A percentile compares a stretch with the other conserved stretches of the same genome.
These are phyloP conservation scores for Phoma sp. DNA, from an alignment of 2,329 filamentous ascomycete species.

Conservation along the genomic window DNA sequence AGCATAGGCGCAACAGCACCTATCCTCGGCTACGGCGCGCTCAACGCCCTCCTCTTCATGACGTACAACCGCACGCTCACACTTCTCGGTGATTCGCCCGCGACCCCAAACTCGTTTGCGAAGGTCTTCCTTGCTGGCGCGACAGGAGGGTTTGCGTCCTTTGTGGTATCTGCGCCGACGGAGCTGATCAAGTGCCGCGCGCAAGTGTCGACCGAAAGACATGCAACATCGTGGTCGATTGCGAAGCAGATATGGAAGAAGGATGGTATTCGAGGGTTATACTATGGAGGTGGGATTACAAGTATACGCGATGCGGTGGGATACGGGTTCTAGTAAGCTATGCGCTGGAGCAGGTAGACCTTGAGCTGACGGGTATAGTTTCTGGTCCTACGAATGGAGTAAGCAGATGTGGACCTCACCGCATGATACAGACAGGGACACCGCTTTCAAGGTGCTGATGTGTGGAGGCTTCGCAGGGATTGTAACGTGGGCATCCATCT, in stretches of 20 bases:
- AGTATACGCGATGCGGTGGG: slow-evolving; percentile 84
- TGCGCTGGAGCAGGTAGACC: background rate
- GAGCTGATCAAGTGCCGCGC: slow-evolving; percentile 91
- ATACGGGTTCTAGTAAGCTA: slow-evolving; percentile 86
- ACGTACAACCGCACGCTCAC: slow-evolving; percentile 86
- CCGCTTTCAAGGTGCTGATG: slow-evolving; percentile 71
- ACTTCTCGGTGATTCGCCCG: slow-evolving; percentile 56
- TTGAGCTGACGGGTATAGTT: slow-evolving; percentile 55
- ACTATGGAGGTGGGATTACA: slow-evolving; percentile 82
- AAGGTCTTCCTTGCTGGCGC: slow-evolving; percentile 83
- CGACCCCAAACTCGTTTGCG: slow-evolving; percentile 57
- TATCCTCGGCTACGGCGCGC: slow-evolving; percentile 85
- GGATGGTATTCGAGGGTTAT: slow-evolving; percentile 74
- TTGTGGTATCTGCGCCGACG: slow-evolving; percentile 84
- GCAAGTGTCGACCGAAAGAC: slow-evolving; percentile 64
- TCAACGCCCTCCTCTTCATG: slow-evolving; percentile 90
- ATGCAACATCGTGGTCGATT: slow-evolving; percentile 66
- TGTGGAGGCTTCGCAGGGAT: slow-evolving; percentile 89
- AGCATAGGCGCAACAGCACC: slow-evolving; percentile 78
- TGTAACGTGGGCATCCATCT: slow-evolving; percentile 87
- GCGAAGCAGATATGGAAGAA: slow-evolving; percentile 66
- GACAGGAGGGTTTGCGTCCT: slow-evolving; percentile 82
- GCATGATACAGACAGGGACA: slow-evolving; percentile 55
- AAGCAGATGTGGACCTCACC: slow-evolving; percentile 64
- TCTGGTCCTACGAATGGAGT: slow-evolving; percentile 86